These are phyloP conservation scores for Prunus armeniaca DNA, from an alignment of 306 rosid genomes.

Conservation along the genomic window DNA sequence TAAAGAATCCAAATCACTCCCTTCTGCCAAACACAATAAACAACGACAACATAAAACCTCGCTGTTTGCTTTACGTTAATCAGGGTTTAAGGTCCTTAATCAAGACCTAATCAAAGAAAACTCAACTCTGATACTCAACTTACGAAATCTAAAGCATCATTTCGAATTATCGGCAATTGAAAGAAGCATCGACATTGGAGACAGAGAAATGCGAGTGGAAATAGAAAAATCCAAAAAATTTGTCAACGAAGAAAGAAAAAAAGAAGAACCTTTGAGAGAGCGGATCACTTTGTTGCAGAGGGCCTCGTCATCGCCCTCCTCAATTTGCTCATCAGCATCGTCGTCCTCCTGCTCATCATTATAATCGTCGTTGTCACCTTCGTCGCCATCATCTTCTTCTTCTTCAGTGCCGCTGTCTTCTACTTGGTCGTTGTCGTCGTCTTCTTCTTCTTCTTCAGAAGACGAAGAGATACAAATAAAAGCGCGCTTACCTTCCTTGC, in stretches of 20 bases:
- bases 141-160: background rate
- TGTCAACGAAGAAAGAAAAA: background rate
- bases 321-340: slow-evolving; percentile 14
- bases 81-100: background rate
- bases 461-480: slow-evolving; percentile 40
- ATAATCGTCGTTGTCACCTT: background rate
- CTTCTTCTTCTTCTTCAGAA: slow-evolving; percentile 15
- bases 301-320: slow-evolving; percentile 32
- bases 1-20: slow-evolving; percentile 43
- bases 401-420: slow-evolving; percentile 1
- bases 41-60: background rate
- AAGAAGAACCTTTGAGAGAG: slow-evolving; percentile 47
- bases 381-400: background rate
- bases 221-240: background rate
- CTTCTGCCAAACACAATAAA: slow-evolving; percentile 32
- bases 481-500: slow-evolving; percentile 26
- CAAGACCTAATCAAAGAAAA: background rate
- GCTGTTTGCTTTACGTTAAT: background rate
- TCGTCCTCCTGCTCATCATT: background rate
- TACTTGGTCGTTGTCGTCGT: background rate
- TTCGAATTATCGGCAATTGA: background rate
- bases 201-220: background rate
- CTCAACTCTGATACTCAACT: background rate
- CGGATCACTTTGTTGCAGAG: slow-evolving; percentile 42
- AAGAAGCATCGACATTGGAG: background rate